Conservation (phyloP, 805 yeast species). For the Naumovozyma castellii region DNA sequence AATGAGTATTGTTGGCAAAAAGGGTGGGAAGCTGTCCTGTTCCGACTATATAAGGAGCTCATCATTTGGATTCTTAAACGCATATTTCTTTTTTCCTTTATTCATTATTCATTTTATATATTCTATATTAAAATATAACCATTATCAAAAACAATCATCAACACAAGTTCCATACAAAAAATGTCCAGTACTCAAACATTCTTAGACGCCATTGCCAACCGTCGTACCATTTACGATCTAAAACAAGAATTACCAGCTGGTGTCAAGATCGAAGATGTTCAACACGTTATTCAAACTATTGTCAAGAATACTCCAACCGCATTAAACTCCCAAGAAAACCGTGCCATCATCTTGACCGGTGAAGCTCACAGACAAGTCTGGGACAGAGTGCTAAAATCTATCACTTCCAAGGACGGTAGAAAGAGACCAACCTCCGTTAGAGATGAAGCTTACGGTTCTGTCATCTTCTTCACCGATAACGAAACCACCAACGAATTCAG, state of each 20-base stretch:
- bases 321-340: conserved; percentile 41
- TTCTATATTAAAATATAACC: too few species aligned
- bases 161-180: neutral
- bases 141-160: too few species aligned
- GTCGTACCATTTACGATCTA: conserved; percentile 41
- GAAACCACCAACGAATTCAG: conserved; percentile 33
- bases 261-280: conserved; percentile 34
- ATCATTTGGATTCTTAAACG: neutral
- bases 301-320: conserved; percentile 41
- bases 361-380: conserved; percentile 38
- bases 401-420: conserved; percentile 31
- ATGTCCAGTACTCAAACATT: conserved; percentile 7
- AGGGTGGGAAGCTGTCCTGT: too few species aligned
- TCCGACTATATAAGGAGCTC: neutral
- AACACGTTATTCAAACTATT: conserved; percentile 33
- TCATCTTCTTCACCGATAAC: conserved; percentile 40
- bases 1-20: neutral
- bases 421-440: conserved; percentile 36
- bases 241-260: conserved; percentile 36
- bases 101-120: neutral
- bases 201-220: conserved; percentile 29
- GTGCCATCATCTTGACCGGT: conserved; percentile 41
- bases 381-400: conserved; percentile 33
- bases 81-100: neutral
- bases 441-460: conserved; percentile 41